Evolutionary conservation across 2,329 filamentous ascomycete genomes (phyloP).

Genomic region (Exophiala phaeomuriformis): DNA sequence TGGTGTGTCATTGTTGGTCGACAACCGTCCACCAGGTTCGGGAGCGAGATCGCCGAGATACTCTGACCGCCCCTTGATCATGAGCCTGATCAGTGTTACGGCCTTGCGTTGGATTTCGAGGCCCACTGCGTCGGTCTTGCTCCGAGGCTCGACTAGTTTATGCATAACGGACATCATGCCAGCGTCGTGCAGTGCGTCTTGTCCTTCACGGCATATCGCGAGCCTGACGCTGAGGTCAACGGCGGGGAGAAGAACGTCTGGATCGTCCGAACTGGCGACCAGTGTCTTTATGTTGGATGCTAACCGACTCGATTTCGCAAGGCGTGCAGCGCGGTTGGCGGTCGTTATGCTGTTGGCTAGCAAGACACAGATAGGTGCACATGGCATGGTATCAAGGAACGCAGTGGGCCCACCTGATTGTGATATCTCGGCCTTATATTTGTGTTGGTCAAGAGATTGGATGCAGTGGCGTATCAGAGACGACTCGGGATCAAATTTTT

Average conservation of each 20-base stretch:
- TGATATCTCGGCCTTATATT: not conserved
- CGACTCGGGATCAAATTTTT: slow-evolving; percentile 2
- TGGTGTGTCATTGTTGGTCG: too few species aligned
- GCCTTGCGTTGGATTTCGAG: slow-evolving; percentile 15
- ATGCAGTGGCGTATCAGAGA: slow-evolving; percentile 9
- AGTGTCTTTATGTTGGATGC: not conserved
- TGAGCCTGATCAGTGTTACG: slow-evolving; percentile 9
- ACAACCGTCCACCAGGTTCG: too few species aligned
- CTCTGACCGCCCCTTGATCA: slow-evolving; percentile 14
- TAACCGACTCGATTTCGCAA: slow-evolving; percentile 1
- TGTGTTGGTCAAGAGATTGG: not conserved
- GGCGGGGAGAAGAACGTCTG: slow-evolving; percentile 16
- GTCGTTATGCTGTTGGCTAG: slow-evolving; percentile 18
- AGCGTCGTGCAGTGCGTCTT: slow-evolving; percentile 6
- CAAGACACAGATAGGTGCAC: slow-evolving; percentile 14
- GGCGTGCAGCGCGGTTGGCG: slow-evolving; percentile 8
- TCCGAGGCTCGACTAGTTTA: slow-evolving; percentile 5
- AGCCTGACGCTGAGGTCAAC: slow-evolving; percentile 18
- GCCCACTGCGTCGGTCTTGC: not conserved
- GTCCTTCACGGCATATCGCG: slow-evolving; percentile 12
- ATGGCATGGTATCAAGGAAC: not conserved
- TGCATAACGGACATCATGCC: not conserved
- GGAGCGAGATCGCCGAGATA: slow-evolving; percentile 1
- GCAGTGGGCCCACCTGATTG: too few species aligned
- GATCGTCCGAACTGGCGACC: slow-evolving; percentile 1